Evolutionary conservation across 2,329 filamentous ascomycete genomes (phyloP).

Genomic region (Anthostomella pinea): DNA sequence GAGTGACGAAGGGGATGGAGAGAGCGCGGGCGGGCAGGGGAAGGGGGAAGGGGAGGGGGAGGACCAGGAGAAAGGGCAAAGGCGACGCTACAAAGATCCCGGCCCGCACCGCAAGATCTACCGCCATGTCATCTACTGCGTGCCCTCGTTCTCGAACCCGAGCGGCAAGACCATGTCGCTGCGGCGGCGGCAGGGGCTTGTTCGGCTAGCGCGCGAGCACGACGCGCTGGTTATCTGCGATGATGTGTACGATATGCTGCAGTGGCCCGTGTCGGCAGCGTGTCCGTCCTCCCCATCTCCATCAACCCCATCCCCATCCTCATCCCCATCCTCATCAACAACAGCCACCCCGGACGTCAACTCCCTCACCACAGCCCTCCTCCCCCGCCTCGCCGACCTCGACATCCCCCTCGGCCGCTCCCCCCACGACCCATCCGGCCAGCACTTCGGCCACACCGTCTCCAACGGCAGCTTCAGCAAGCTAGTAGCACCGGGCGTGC

Average conservation of each 20-base stretch:
- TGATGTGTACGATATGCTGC: conserved; percentile 92
- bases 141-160: conserved; percentile 87
- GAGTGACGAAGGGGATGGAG: conserved; percentile 9
- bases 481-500: conserved; percentile 73
- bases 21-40: conserved; percentile 2
- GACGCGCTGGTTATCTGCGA: conserved; percentile 84
- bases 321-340: conserved; percentile 1
- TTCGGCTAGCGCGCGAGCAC: conserved; percentile 72
- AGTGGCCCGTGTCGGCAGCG: conserved; percentile 57
- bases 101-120: conserved; percentile 72
- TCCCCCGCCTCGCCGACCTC: conserved; percentile 77
- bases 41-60: not conserved
- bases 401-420: conserved; percentile 64
- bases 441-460: conserved; percentile 70
- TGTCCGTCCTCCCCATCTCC: conserved; percentile 3
- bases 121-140: conserved; percentile 81
- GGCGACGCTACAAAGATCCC: conserved; percentile 50
- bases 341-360: conserved; percentile 18
- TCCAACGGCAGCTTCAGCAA: conserved; percentile 93
- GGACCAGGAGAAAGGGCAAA: not conserved
- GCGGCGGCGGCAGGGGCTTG: conserved; percentile 61
- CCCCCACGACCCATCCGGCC: conserved; percentile 27
- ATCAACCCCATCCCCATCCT: not conserved
- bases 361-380: conserved; percentile 52
- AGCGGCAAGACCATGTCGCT: conserved; percentile 79